Conservation (phyloP, 1,139 yeast species). For the Petasospora fabianii region DNA sequence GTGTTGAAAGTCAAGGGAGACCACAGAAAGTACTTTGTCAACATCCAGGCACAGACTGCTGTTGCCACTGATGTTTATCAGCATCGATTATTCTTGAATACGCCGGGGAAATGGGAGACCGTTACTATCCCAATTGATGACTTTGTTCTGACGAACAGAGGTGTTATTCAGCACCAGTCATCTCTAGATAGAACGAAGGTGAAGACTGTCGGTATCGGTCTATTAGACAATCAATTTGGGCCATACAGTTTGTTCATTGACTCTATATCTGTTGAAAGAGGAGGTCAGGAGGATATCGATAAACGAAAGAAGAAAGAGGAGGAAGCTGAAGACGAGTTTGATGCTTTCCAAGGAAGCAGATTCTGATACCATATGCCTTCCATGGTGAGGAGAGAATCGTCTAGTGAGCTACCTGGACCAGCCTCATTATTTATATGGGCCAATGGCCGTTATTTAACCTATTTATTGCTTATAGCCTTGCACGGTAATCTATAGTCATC, state of each 20-base stretch:
- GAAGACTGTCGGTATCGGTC: conserved; percentile 74
- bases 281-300: conserved; percentile 41
- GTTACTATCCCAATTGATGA: conserved; percentile 73
- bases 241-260: conserved; percentile 69
- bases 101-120: conserved; percentile 82
- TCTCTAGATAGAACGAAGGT: conserved; percentile 64
- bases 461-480: too few species aligned
- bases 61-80: conserved; percentile 77
- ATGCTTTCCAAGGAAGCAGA: conserved; percentile 13
- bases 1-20: conserved; percentile 74
- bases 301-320: conserved; percentile 17
- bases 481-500: too few species aligned
- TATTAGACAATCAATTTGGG: conserved; percentile 76
- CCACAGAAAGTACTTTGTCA: conserved; percentile 69
- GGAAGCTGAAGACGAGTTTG: conserved; percentile 15
- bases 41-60: conserved; percentile 78
- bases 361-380: conserved; percentile 1
- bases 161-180: conserved; percentile 67
- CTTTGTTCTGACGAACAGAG: conserved; percentile 81
- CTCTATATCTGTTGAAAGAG: conserved; percentile 69
- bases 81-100: conserved; percentile 69
- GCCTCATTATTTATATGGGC: too few species aligned
- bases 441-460: too few species aligned
- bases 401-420: too few species aligned
- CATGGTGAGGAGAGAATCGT: too few species aligned